phyloP scores from a whole-genome alignment of 805 yeast species.

The Candida boleticola region DNA sequence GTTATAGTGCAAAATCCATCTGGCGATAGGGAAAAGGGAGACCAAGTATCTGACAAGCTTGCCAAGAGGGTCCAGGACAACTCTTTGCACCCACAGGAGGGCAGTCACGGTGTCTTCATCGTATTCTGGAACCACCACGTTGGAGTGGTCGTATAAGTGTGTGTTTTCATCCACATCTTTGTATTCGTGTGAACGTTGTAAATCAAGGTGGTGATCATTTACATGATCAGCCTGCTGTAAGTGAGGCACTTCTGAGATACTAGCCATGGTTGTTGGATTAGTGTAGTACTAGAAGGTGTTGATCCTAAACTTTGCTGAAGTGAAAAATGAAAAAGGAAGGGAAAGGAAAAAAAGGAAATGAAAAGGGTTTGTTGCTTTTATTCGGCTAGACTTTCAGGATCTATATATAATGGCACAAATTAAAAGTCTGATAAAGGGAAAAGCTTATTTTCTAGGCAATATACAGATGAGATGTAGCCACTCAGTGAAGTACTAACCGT shows the following conservation, averaged over 20 bases:
- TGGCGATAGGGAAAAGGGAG: slow-evolving; percentile 73
- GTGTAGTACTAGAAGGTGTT: too few relatives aligned
- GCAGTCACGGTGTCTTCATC: slow-evolving; percentile 33
- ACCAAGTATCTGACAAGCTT: slow-evolving; percentile 46
- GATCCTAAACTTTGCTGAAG: too few relatives aligned
- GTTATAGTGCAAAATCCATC: slow-evolving; percentile 88
- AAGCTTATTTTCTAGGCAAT: too few relatives aligned
- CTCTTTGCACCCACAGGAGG: slow-evolving; percentile 25
- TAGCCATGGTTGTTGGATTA: slow-evolving; percentile 10
- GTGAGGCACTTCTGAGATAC: slow-evolving; percentile 20
- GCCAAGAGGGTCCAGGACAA: slow-evolving; percentile 37
- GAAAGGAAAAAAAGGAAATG: slow-evolving; percentile 7
- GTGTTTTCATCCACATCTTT: slow-evolving; percentile 3
- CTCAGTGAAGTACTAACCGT: too few relatives aligned
- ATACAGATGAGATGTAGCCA: not conserved
- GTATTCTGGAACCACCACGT: slow-evolving; percentile 35
- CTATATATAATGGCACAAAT: too few relatives aligned
- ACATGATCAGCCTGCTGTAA: slow-evolving; percentile 12
- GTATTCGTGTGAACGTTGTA: slow-evolving; percentile 5
- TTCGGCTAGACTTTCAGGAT: not conserved
- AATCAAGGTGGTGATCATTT: slow-evolving; percentile 10
- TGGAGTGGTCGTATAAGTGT: slow-evolving; percentile 9
- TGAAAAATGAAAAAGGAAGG: too few relatives aligned
- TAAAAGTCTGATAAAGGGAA: too few relatives aligned
- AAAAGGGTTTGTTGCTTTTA: not conserved